Base-by-base conservation (phyloP, 1,139 yeast species). In the Pichia sp. region DNA sequence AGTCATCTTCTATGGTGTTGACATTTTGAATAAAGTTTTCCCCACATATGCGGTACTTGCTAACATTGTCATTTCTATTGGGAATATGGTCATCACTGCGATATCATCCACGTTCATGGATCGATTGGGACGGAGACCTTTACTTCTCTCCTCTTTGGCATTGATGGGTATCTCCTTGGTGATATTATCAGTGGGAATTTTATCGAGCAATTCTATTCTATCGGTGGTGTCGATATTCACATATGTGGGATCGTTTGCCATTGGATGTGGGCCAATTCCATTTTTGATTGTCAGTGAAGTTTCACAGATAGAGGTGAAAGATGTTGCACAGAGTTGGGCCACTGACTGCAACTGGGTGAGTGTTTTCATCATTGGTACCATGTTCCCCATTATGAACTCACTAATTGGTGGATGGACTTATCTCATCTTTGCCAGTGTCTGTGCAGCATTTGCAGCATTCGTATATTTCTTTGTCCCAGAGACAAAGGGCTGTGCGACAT, bases 191-290 rank as follows among this genome's bases (percentile, higher is more conserved):
- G 35, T 73, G 17, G 93, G 94, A 3, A 78, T 86, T 30, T 58
- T 74, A 8, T 49, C 59, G 24, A 59, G 66, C 8, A 63, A 63
- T 42, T 65, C 86, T 0, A 22, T 66, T 0, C 46, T 83, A 13
- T 71, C 93, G 1, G 77, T 85, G 1, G 38, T 72, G 0, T 77
- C 91, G 3, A 79, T 88, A 0, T 73, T 84, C 39, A 58, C 72
- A 2, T 87, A 85, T 56, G 87, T 88, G 33, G 74, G 81, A 1
- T 74, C 86, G 28, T 91, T 88, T 63, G 97, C 96, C 0, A 63
- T 82, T 32, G 98, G 98, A 0, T 59, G 87, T 43, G 98, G 98
- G 0, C 97, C 98, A 12, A 85, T 91, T 35, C 97, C 98, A 23
- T 88, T 88, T 60, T 63, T 88, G 46, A 62, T 88, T 41, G 81